phyloP scores from a whole-genome alignment of 768 basidiomycete genomes.

The Neoboletus brunneissimus region DNA sequence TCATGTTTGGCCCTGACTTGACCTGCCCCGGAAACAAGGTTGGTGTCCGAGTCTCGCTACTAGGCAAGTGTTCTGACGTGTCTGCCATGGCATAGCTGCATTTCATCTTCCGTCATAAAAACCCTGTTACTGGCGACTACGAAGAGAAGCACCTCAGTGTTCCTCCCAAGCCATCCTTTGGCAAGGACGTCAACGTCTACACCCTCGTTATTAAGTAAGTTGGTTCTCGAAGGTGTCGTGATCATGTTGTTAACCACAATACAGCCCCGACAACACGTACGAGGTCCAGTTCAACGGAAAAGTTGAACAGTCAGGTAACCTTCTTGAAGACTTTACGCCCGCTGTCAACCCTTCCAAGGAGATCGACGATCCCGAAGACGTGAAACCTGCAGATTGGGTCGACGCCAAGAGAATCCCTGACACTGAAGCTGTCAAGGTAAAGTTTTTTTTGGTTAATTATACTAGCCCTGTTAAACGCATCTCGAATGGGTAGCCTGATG shows the following conservation, averaged over 20 bases:
- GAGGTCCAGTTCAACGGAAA: conserved; percentile 89
- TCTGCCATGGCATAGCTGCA: conserved; percentile 58
- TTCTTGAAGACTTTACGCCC: conserved; percentile 93
- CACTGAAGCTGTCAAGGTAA: conserved; percentile 76
- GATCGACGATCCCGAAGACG: conserved; percentile 90
- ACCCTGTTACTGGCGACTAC: conserved; percentile 84
- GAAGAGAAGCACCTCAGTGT: conserved; percentile 95
- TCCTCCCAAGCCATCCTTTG: conserved; percentile 81
- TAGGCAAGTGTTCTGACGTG: not conserved
- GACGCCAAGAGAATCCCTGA: conserved; percentile 85
- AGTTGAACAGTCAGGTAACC: conserved; percentile 70
- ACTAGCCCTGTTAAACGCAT: not conserved
- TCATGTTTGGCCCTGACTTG: conserved; percentile 98
- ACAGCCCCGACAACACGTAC: conserved; percentile 90
- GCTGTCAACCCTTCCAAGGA: conserved; percentile 89
- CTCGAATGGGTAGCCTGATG: conserved; percentile 59
- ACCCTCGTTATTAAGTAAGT: conserved; percentile 89
- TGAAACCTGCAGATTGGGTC: conserved; percentile 92
- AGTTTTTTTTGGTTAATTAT: not conserved
- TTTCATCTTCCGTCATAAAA: conserved; percentile 99
- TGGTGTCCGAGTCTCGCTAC: not conserved
- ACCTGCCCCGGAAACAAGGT: conserved; percentile 93
- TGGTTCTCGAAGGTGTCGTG: not conserved
- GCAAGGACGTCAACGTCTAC: conserved; percentile 91
- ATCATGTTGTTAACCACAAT: conserved; percentile 1